Evolutionary conservation across 2,329 filamentous ascomycete species (phyloP), one percentile per base, ranked within the genome.

Genomic region (Arthroderma sp.): DNA sequence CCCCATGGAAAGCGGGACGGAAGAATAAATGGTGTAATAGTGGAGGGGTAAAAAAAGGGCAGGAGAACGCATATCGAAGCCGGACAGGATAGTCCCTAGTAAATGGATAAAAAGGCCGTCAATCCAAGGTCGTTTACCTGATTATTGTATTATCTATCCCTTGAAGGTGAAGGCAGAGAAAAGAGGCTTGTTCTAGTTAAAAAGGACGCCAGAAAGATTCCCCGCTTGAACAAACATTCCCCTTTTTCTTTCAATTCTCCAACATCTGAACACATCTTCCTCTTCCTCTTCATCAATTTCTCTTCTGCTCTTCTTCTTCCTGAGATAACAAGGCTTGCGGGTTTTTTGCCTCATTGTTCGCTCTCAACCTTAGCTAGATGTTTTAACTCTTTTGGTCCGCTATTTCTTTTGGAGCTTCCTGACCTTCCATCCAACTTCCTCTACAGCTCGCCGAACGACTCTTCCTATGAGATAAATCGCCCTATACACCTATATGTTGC

Each of bases 401-500:
- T 37, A 17, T 6, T 9, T 43, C 17, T 13, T 13, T 4, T 43
- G 4, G 17, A 19, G n/a, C 39, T 38, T 7, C 7, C 28, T 31
- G 28, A 31, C 28, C 25, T 9, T 51, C n/a, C 15, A n/a, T 11
- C 7, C 25, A 31, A 33, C 47, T 51, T 33, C 6, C 25, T 17
- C 25, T 21, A 19, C 47, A 31, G 28, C 28, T 31, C 28, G n/a
- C n/a, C n/a, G 2, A 31, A 8, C 23, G 2, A 3, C 25, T 4
- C 47, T n/a, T 11, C 25, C 25, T 13, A 51, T 51, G 47, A 35
- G 47, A 51, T 51, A 51, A 17, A 51, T 17, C 25, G 11, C 19
- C 25, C 33, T 33, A n/a, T n/a, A 15, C 15, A 15, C 43, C 43
- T 78, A 73, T 70, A 81, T 81, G 79, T 77, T 69, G 73, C 76